phyloP scores from a whole-genome alignment of 2,329 filamentous ascomycete genomes.

The Neofusicoccum cordaticola region DNA sequence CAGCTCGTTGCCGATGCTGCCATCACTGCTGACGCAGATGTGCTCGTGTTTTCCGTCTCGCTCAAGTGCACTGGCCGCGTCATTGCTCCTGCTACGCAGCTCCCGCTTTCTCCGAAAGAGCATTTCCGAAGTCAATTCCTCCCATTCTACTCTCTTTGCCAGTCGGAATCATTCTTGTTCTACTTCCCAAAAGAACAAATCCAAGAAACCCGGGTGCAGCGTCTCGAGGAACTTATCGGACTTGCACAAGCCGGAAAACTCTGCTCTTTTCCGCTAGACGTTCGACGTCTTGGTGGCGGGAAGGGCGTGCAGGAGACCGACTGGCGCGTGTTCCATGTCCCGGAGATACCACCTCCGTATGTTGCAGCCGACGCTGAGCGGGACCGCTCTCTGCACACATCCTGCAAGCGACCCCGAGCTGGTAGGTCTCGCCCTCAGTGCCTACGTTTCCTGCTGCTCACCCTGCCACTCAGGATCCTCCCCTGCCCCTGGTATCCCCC shows the following conservation, averaged over 20 bases:
- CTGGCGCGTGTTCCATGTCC: neutral
- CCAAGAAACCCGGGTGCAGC: neutral
- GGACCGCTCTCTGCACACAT: neutral
- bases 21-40: neutral
- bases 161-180: neutral
- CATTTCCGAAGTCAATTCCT: neutral
- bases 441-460: neutral
- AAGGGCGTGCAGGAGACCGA: neutral
- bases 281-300: neutral
- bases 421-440: neutral
- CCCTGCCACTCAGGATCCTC: neutral
- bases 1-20: neutral
- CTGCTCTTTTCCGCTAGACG: neutral
- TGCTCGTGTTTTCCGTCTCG: neutral
- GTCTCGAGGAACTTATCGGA: neutral
- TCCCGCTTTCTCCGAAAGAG: neutral
- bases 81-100: neutral
- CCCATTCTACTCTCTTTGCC: neutral
- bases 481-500: neutral
- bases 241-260: neutral
- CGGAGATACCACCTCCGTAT: neutral
- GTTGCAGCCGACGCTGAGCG: neutral
- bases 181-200: neutral
- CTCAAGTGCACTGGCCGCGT: neutral
- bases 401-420: neutral